Evolutionary conservation across 1,284 basidiomycete genomes (phyloP), one percentile per base, ranked within the genome.

Genomic region (Porodaedalea pini): DNA sequence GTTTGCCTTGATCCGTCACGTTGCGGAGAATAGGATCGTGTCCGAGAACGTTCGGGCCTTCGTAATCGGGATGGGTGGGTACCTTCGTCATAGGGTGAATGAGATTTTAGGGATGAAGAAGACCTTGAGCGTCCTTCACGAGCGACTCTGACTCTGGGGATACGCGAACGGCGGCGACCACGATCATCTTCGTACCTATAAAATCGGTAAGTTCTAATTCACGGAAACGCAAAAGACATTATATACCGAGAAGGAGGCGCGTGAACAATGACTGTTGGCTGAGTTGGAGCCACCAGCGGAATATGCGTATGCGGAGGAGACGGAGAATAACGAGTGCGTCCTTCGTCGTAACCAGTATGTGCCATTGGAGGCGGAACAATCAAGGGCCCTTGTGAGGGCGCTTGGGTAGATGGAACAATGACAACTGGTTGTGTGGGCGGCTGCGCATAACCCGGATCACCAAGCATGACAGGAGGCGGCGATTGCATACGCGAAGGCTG

Each of bases 51-150:
- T n/a, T 43, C 58, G 34, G 56, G 58, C 48, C 37, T 34, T 56
- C 56, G 52, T 44, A 65, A 19, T 62, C 65, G 10, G 59, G 63
- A 23, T 44, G 59, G n/a, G 61, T 56, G 31, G 51, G 58, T 25
- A 39, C 56, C 49, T 37, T 37, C n/a, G 51, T 52, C 50, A 15
- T 37, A 31, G 39, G 56, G 68, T 11, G 71, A 69, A 51, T 62
- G 62, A 40, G 68, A 70, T 6, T 63, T 64, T 25, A 23, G 17
- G 48, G 34, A 27, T 31, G 66, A 67, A 29, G 67, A 66, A 13
- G 59, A 36, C 31, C 48, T 34, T 6, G 48, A 17, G n/a, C n/a
- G n/a, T n/a, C n/a, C n/a, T n/a, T 2, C n/a, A n/a, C n/a, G n/a
- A n/a, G n/a, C n/a, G n/a, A n/a, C n/a, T n/a, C n/a, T n/a, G n/a